Evolutionary conservation across 495 filamentous ascomycete genomes (phyloP), one percentile per base, ranked within the genome.

Genomic region (Penicillium desertorum): DNA sequence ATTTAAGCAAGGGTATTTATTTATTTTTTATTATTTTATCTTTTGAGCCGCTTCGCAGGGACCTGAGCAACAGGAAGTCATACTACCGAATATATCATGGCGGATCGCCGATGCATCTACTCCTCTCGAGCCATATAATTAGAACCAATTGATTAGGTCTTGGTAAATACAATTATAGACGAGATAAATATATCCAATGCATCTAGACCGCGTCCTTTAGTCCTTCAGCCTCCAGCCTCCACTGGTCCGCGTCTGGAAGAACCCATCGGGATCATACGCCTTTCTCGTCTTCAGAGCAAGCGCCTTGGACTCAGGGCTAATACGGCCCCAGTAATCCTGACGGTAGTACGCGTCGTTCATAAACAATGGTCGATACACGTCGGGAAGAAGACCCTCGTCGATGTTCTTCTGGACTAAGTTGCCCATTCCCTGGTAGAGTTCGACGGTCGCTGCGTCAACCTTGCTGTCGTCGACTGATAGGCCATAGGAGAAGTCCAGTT

Each of bases 291-390:
- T 59, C 29, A 82, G 77, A 16, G 66, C 70, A 20, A 68, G 66
- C 23, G 76, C 73, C 43, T 77, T 68, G 25, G 75, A 83, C 36
- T 60, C 74, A 2, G 73, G 71, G 45, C 72, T 70, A 58, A 86
- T 71, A 12, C 83, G 71, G 2, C 76, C 79, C 71, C 82, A 85
- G 65, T 83, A 85, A 58, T 85, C 83, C 68, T 86, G 79, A 25
- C 75, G 67, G 50, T 72, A 79, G 66, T 80, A 81, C 1, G 76
- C 77, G 55, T 86, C 82, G 63, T 84, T 86, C 81, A 81, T 79
- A 69, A 86, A 86, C 0, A 86, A 55, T 5, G 82, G 82, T 39
- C 83, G 69, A 56, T 81, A 83, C 29, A 76, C 81, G 36, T 83
- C 73, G 0, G 76, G 75, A 10, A 80, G 60, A 1, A 78, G 71